Base-by-base conservation (phyloP, 768 basidiomycete species). In the Zangia roseola region DNA sequence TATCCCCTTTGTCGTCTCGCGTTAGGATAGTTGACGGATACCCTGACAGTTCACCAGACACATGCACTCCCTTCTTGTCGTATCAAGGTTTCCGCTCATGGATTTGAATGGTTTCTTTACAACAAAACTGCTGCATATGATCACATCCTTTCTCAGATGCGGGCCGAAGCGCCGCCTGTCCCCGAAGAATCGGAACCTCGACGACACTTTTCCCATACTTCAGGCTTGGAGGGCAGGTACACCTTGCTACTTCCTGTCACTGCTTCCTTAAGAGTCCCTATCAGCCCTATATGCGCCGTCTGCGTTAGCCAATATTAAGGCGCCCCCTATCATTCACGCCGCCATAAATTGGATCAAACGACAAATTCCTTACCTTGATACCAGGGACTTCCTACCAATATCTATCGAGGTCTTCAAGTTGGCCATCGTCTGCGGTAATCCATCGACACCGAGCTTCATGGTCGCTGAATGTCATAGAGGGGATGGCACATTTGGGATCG, bases 91-190 rank as follows among this genome's bases (percentile, higher is more conserved):
- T 83, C 83, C 7, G 58, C 90, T 4, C 82, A 94, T 57, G 95
- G 95, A 16, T 75, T 94, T 37, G 94, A 98, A 65, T 94, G 91
- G 86, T 91, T 91, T 65, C 59, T 98, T 35, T 97, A 91, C 69
- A 98, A 97, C 69, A 76, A 84, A 40, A 94, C 91, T 4, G 81
- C 90, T 4, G 84, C 92, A 4, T 97, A 87, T 68, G 93, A 98
- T 61, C 78, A 82, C 45, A 93, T 98, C 44, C 70, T 95, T 17
- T 78, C 86, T 10, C 82, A 88, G 60, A 83, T 94, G 77, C 78
- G 80, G 50, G 69, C 65, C 19, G 72, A 62, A 28, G 35, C 49
- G 14, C 43, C 53, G 0, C 28, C 53, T 5, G 28, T 33, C 43
- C 28, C 60, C 4, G 57, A 52, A n/a, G 51, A 40, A 23, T 50